Conservation (phyloP, 441 rosid genomes). For the Raphanus hybrid region DNA sequence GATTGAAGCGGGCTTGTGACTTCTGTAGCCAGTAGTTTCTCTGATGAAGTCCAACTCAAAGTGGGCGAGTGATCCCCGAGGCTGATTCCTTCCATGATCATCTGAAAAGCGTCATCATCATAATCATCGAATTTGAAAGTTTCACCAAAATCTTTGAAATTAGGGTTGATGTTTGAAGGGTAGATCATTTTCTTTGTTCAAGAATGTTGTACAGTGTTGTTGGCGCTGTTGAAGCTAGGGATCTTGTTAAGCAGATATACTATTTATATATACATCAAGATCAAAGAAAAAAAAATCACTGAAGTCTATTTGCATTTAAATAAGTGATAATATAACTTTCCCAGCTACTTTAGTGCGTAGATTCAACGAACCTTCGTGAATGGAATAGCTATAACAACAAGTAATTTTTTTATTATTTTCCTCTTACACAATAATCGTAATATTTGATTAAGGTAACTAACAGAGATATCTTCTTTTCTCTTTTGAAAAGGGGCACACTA, state of each 20-base stretch:
- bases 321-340: constrained; percentile 12
- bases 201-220: not conserved
- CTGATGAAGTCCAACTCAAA: constrained; percentile 40
- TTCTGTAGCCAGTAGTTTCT: constrained; percentile 29
- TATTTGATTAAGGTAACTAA: not conserved
- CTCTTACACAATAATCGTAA: not conserved
- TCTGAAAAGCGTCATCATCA: constrained; percentile 10
- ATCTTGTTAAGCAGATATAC: constrained; percentile 19
- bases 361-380: constrained; percentile 37
- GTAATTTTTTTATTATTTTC: no score
- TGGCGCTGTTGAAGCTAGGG: constrained; percentile 12
- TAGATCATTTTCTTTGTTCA: constrained; percentile 29
- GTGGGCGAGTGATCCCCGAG: constrained; percentile 34
- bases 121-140: constrained; percentile 29
- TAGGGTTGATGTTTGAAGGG: constrained; percentile 43
- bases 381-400: constrained; percentile 16
- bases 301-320: constrained; percentile 21
- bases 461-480: no score
- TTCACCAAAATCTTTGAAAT: constrained; percentile 12
- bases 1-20: constrained; percentile 38
- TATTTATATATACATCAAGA: constrained; percentile 32
- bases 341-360: constrained; percentile 27
- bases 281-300: not conserved
- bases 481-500: not conserved
- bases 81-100: constrained; percentile 33